phyloP scores from a whole-genome alignment of 1,284 basidiomycete species.

The Ustilago trichophora region DNA sequence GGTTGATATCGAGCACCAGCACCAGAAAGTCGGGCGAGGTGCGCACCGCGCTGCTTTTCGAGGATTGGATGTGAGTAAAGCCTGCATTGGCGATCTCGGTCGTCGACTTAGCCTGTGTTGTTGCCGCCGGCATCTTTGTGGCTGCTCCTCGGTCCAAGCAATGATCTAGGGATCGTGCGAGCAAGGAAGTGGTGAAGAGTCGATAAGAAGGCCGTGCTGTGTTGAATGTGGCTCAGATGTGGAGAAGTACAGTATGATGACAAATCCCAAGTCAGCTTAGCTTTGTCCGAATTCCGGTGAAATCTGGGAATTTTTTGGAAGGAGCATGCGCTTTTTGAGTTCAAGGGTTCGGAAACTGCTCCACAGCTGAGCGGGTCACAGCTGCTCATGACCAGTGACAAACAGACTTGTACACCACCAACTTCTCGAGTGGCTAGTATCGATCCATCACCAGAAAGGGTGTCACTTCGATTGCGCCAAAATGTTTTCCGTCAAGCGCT shows the following conservation, averaged over 20 bases:
- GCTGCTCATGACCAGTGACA: too few species aligned
- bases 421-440: too few species aligned
- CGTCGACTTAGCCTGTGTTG: constrained; percentile 34
- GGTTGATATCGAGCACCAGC: constrained; percentile 61
- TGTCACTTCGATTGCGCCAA: too few species aligned
- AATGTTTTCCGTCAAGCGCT: constrained; percentile 52
- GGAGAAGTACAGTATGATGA: constrained; percentile 8
- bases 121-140: constrained; percentile 27
- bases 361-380: too few species aligned
- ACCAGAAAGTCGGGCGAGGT: constrained; percentile 59
- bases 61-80: constrained; percentile 42
- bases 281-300: constrained; percentile 4
- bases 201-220: too few species aligned
- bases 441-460: too few species aligned
- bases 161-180: too few species aligned
- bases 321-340: background rate
- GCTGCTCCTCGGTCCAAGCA: background rate
- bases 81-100: constrained; percentile 42
- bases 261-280: constrained; percentile 2
- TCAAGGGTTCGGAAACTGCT: constrained; percentile 16
- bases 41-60: constrained; percentile 13
- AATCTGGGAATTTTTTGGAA: constrained; percentile 2
- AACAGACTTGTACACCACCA: too few species aligned
- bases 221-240: background rate
- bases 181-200: too few species aligned